phyloP scores from a whole-genome alignment of 75 land plant genomes.

The Cunninghamia lanceolata region DNA sequence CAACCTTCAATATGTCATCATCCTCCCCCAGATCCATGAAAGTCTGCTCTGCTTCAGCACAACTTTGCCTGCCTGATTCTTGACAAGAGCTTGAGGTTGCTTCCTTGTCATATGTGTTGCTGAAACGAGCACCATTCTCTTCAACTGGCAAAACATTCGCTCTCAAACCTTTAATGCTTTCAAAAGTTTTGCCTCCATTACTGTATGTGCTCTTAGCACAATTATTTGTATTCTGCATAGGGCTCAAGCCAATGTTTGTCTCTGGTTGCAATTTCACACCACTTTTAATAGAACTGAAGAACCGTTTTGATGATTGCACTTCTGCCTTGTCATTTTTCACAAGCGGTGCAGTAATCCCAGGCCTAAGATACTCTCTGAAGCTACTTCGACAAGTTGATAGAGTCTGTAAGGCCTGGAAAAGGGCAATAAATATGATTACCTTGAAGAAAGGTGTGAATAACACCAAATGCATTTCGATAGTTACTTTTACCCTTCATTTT shows the following conservation, averaged over 20 bases:
- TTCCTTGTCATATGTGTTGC: slow-evolving; percentile 6
- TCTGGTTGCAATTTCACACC: slow-evolving; percentile 6
- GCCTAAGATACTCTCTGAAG: slow-evolving; percentile 53
- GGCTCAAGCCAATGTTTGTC: slow-evolving; percentile 8
- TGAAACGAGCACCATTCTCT: slow-evolving; percentile 15
- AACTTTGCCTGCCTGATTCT: background rate
- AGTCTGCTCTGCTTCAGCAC: background rate
- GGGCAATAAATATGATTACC: background rate
- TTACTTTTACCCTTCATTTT: background rate
- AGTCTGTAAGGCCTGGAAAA: slow-evolving; percentile 70
- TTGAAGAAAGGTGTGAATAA: background rate
- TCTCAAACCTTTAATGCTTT: background rate
- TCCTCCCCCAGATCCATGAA: slow-evolving; percentile 51
- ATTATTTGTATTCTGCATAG: slow-evolving; percentile 6
- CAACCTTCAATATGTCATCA: slow-evolving; percentile 80
- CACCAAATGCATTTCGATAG: background rate
- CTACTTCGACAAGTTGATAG: slow-evolving; percentile 36
- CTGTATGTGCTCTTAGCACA: slow-evolving; percentile 6
- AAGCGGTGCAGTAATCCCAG: slow-evolving; percentile 65
- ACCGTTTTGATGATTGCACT: background rate
- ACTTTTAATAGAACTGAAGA: slow-evolving; percentile 9
- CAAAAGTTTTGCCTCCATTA: slow-evolving; percentile 9
- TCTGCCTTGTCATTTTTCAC: slow-evolving; percentile 14
- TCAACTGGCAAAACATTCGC: background rate
- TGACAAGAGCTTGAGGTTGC: background rate